Evolutionary conservation across 805 yeast species (phyloP), one percentile per base, ranked within the genome.

Genomic region (Hanseniaspora mollemarum): DNA sequence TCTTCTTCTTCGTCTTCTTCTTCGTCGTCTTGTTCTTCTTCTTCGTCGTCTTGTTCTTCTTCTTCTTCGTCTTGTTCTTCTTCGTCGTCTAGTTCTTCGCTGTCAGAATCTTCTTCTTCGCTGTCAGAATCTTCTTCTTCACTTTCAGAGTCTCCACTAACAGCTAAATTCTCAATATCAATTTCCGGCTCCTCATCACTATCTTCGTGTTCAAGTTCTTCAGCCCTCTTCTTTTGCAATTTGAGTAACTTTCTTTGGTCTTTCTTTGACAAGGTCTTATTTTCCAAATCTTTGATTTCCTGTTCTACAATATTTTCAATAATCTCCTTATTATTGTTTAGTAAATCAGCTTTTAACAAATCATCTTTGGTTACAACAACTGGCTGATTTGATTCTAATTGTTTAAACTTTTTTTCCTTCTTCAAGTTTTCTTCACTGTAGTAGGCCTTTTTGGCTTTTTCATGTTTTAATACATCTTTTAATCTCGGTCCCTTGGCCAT

Each of bases 1-100:
- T 95, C 95, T 63, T 88, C 96, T 1, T 92, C 85, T 61, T 87
- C 96, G 39, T 86, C 69, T 61, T 90, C 96, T 24, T 83, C 96
- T 50, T 87, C 96, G 57, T 83, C 88, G 51, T 78, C 86, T 7
- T 80, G 90, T 39, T 76, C 83, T 28, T 74, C 80, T 41, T 73
- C 80, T 36, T 74, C 79, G 15, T 72, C 79, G 9, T 69, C 77
- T 1, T 71, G 78, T 5, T 74, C 78, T 10, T 72, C 78, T 0
- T 66, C 69, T 0, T 63, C 68, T 1, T 68, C 74, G 3, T 63
- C 68, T 1, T 69, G 71, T 5, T 60, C 68, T 4, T 67, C 71
- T 6, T 60, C 69, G 1, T 59, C 65, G 4, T 57, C 62, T 8
- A 60, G 59, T 32, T 70, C 67, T 54, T 66, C 58, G 42, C 69